Base-by-base conservation (phyloP, 306 rosid species). In the Trifolium dubium region DNA sequence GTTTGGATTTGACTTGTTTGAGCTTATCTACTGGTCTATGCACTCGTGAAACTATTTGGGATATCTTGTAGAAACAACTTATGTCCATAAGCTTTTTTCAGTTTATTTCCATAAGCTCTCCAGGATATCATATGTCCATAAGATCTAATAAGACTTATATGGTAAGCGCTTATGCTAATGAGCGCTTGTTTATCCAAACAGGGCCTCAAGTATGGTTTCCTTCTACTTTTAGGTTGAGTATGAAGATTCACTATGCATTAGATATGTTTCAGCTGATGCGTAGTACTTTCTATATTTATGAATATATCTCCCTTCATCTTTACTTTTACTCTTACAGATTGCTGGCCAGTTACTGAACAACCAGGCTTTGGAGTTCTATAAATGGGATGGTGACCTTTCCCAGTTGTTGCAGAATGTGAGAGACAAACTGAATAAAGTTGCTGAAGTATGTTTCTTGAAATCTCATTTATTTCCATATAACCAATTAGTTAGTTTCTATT, bases 321-420 rank as follows among this genome's bases (percentile, higher is more conserved):
- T 43, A 72, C 44, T 41, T 29, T 34, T 5, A 37, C 56, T 35
- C 46, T 60, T 66, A 14, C 65, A 79, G 83, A 72, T 79, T 59
- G 83, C 83, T 32, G 89, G 85, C 70, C 82, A 78, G 87, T 83
- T 92, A 70, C 94, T 95, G 1, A 53, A 95, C 72, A 80, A 82
- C 61, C 89, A 88, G 70, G 97, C 75, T 67, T 72, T 92, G 85
- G 97, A 92, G 82, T 95, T 95, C 79, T 95, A 95, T 81, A 87
- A 90, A 80, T 95, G 99, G 99, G 98, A 92, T 8, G 90, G 96
- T 35, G 91, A 95, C 44, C 96, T 95, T 71, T 73, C 88, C 19
- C 87, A 86, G 71, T 50, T 95, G 77, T 77, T 95, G 81, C 98
- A 95, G 90, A 87, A 87, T 35, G 99, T 95, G 63, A 87, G 97